Conservation (phyloP, 805 yeast genomes). For the Kodamaea leandrae region DNA sequence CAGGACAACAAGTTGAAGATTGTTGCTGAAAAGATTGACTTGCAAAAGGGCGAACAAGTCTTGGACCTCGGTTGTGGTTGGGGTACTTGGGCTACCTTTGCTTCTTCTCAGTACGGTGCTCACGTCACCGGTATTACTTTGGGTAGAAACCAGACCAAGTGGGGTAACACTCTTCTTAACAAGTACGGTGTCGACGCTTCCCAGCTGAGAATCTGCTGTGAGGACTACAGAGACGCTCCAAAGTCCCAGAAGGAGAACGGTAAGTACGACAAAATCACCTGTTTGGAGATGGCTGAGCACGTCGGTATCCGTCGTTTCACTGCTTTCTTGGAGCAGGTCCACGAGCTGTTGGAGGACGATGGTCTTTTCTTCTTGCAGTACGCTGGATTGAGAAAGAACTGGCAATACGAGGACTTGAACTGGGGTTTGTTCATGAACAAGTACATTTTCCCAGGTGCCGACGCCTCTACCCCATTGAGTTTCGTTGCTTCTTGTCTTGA, state of each 20-base stretch:
- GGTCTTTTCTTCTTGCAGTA: constrained; percentile 84
- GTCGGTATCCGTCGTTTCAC: constrained; percentile 87
- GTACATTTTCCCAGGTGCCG: constrained; percentile 96
- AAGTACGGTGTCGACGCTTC: constrained; percentile 63
- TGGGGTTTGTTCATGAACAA: constrained; percentile 98
- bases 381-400: constrained; percentile 84
- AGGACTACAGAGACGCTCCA: constrained; percentile 91
- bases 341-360: constrained; percentile 87
- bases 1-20: constrained; percentile 88
- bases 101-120: constrained; percentile 81
- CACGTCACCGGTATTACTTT: constrained; percentile 85
- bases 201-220: constrained; percentile 78
- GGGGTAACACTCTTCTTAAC: constrained; percentile 72
- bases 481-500: constrained; percentile 76
- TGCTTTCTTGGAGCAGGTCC: constrained; percentile 73
- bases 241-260: constrained; percentile 47
- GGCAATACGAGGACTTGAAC: constrained; percentile 92
- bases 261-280: constrained; percentile 79
- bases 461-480: constrained; percentile 90
- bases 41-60: constrained; percentile 68
- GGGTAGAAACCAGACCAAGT: constrained; percentile 86
- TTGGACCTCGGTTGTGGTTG: constrained; percentile 94
- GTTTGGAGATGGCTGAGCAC: constrained; percentile 95
- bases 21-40: constrained; percentile 82
- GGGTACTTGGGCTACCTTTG: constrained; percentile 89